These are phyloP conservation scores for Wickerhamiella galacta DNA, from an alignment of 805 yeast genomes.

Conservation along the genomic window DNA sequence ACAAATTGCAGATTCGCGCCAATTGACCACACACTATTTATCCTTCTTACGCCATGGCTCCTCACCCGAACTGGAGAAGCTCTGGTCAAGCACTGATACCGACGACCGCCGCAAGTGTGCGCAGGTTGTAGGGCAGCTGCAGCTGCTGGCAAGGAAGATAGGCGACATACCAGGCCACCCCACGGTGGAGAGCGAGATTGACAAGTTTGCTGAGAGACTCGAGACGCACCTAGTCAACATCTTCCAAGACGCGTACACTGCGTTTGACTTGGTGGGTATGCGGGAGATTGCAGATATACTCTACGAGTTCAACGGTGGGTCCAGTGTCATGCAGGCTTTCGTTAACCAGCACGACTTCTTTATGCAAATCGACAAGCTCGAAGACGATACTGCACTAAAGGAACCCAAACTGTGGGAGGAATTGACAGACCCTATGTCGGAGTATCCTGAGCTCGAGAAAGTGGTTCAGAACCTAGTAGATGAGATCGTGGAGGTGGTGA, in stretches of 20 bases:
- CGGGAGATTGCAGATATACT: slow-evolving; percentile 56
- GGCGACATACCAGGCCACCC: slow-evolving; percentile 15
- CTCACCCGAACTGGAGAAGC: slow-evolving; percentile 36
- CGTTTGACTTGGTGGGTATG: slow-evolving; percentile 53
- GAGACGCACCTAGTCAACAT: slow-evolving; percentile 52
- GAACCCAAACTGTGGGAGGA: slow-evolving; percentile 32
- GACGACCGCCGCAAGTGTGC: slow-evolving; percentile 55
- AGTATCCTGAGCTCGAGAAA: slow-evolving; percentile 33
- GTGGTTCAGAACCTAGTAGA: slow-evolving; percentile 37
- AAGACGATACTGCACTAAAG: slow-evolving; percentile 17
- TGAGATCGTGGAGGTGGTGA: slow-evolving; percentile 40
- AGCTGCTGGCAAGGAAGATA: slow-evolving; percentile 48
- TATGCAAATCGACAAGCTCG: slow-evolving; percentile 27
- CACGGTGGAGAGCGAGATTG: slow-evolving; percentile 31
- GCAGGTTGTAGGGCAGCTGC: slow-evolving; percentile 43
- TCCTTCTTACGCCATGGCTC: slow-evolving; percentile 47
- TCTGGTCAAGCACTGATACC: slow-evolving; percentile 33
- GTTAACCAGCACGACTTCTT: slow-evolving; percentile 66
- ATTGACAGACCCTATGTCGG: slow-evolving; percentile 42
- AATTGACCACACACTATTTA: slow-evolving; percentile 59
- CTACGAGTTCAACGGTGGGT: slow-evolving; percentile 70
- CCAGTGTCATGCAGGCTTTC: slow-evolving; percentile 64
- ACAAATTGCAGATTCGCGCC: slow-evolving; percentile 53
- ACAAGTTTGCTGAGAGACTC: slow-evolving; percentile 57
- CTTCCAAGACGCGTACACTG: slow-evolving; percentile 59